phyloP scores from a whole-genome alignment of 768 basidiomycete genomes.

The Galerina marginata region DNA sequence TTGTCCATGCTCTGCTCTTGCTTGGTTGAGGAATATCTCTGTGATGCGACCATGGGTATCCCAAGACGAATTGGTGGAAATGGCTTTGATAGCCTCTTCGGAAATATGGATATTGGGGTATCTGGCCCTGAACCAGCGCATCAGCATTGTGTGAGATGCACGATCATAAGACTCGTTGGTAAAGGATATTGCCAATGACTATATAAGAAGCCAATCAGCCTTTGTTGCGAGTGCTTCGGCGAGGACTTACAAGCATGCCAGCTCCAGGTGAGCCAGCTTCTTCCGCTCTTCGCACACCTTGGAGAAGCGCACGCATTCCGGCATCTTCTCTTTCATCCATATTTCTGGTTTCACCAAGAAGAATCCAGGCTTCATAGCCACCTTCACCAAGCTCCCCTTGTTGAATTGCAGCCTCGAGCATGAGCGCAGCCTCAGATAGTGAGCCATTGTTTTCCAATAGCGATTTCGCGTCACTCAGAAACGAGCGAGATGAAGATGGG shows the following conservation, averaged over 20 bases:
- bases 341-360: slow-evolving; percentile 86
- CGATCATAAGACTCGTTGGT: slow-evolving; percentile 93
- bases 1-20: slow-evolving; percentile 79
- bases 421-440: slow-evolving; percentile 82
- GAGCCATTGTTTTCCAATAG: slow-evolving; percentile 83
- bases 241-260: slow-evolving; percentile 72
- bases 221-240: slow-evolving; percentile 2
- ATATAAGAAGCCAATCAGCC: slow-evolving; percentile 15
- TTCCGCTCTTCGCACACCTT: slow-evolving; percentile 74
- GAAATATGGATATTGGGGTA: slow-evolving; percentile 63
- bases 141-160: slow-evolving; percentile 82
- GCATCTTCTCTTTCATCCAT: slow-evolving; percentile 90
- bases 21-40: slow-evolving; percentile 81
- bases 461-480: slow-evolving; percentile 75
- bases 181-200: slow-evolving; percentile 96
- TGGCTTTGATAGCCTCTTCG: slow-evolving; percentile 59
- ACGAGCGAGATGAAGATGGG: slow-evolving; percentile 51
- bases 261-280: slow-evolving; percentile 63
- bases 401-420: slow-evolving; percentile 92
- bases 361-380: slow-evolving; percentile 90
- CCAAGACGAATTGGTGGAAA: slow-evolving; percentile 72
- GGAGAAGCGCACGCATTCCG: slow-evolving; percentile 78
- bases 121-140: slow-evolving; percentile 80
- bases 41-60: slow-evolving; percentile 80
- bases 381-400: slow-evolving; percentile 79